Base-by-base conservation (phyloP, 2,329 filamentous ascomycete species). In the Alternaria viburni region DNA sequence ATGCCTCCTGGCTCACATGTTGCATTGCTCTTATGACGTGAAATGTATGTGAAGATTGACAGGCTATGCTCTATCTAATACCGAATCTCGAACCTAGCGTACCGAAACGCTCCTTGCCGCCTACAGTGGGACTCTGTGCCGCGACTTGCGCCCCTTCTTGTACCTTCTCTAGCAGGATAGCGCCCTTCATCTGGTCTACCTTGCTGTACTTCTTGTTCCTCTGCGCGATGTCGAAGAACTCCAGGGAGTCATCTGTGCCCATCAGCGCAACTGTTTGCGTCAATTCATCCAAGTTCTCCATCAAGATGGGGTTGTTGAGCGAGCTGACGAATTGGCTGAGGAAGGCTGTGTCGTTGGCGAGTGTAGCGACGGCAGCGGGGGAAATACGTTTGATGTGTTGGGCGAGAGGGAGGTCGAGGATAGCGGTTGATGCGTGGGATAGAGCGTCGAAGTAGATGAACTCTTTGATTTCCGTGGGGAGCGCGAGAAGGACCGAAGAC, bases 391-490 rank as follows among this genome's bases (percentile, higher is more conserved):
- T 93, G 32, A 98, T 93, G 30, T 91, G 88, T 0, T 89, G 83
- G 11, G 93, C 91, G 43, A 97, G 85, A 0, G 93, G 93, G 10
- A 97, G 87, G 23, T 89, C 88, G 66, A 97, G 81, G 59, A 97
- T 96, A 79, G 91, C 93, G 65, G 91, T 91, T 4, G 93, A 91
- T 2, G 96, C 93, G 79, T 99, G 96, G 59, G 90, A 93, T 36
- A 99, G 86, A 0, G 96, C 96, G 77, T 98, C 96, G 76, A 97
- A 97, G 82, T 99, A 98, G 72, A 99, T 97, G 59, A 97, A 89
- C 78, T 97, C 93, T 78, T 98, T 98, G 80, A 99, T 97, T 74
- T 97, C 93, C 28, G 93, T 90, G 0, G 96, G 96, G n/a, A 99
- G 84, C 1, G 94, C 95, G 3, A 99, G 86, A 6, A 99, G 86